Conservation (phyloP, 495 filamentous ascomycete genomes). For the Articulospora tetracladia region DNA sequence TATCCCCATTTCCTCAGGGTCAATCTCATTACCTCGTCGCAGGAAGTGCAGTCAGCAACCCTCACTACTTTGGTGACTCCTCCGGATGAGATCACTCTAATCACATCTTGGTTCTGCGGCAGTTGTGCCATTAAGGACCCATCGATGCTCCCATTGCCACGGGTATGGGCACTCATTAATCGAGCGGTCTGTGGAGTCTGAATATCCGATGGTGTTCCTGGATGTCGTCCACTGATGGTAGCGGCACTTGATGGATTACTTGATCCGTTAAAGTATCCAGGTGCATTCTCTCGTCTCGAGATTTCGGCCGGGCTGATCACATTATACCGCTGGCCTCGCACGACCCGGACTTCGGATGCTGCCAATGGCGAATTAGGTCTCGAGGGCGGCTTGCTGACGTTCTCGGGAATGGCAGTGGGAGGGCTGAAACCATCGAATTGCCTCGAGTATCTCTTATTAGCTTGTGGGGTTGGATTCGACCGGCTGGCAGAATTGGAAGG, state of each 20-base stretch:
- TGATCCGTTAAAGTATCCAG: constrained; percentile 42
- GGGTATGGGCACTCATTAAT: constrained; percentile 44
- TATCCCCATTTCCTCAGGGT: constrained; percentile 79
- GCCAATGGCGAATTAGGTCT: constrained; percentile 70
- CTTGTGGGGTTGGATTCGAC: constrained; percentile 42
- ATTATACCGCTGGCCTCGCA: constrained; percentile 39
- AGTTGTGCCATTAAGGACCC: constrained; percentile 76
- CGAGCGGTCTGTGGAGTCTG: constrained; percentile 36
- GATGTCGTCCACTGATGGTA: constrained; percentile 42
- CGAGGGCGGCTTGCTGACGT: constrained; percentile 50
- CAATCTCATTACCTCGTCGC: constrained; percentile 83
- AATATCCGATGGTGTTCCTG: constrained; percentile 40
- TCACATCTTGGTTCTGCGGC: constrained; percentile 74
- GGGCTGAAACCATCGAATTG: constrained; percentile 47
- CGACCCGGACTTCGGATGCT: constrained; percentile 41
- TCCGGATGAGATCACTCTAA: constrained; percentile 86
- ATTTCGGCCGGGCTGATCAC: constrained; percentile 50
- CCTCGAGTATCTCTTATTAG: constrained; percentile 73
- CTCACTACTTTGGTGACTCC: constrained; percentile 89
- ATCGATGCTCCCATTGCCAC: constrained; percentile 72
- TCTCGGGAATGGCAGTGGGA: constrained; percentile 35
- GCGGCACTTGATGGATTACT: constrained; percentile 43
- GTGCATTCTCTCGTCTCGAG: constrained; percentile 44
- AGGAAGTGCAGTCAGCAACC: constrained; percentile 81
- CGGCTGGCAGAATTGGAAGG: constrained; percentile 44